Percentiles rank a stretch among this genome's conserved stretches.
Evolutionary conservation across 2,329 filamentous ascomycete genomes (phyloP).

Genomic region (Raffaelea ambrosiae): DNA sequence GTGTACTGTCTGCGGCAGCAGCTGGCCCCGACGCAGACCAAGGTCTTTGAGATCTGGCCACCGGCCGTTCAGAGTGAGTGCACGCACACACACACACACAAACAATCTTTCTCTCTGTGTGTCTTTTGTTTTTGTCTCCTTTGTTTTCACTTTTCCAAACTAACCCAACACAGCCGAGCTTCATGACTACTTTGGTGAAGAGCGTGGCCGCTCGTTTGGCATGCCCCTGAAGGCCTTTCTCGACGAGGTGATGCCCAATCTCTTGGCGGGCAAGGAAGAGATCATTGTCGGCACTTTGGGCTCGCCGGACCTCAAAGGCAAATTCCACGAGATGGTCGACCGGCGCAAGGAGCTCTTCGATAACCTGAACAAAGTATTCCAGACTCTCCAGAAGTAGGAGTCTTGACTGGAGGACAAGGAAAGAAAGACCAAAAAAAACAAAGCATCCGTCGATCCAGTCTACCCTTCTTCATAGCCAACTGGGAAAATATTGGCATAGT

Average conservation of each 20-base stretch:
- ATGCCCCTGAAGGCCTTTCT: constrained; percentile 23
- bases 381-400: no score
- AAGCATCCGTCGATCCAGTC: no score
- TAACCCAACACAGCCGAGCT: constrained; percentile 12
- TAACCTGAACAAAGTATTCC: no score
- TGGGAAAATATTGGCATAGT: no score
- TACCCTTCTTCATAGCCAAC: no score
- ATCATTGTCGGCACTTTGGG: constrained; percentile 2
- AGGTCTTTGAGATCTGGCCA: constrained; percentile 30
- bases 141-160: no score
- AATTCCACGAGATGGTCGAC: no score
- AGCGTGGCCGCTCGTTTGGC: constrained; percentile 10
- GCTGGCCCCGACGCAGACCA: constrained; percentile 7
- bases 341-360: no score
- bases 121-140: constrained; percentile 17
- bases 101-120: no score
- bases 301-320: neutral
- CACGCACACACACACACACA: no score
- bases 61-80: constrained; percentile 17
- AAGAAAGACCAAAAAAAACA: no score
- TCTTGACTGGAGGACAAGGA: no score
- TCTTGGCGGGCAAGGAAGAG: constrained; percentile 23
- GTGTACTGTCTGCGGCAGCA: constrained; percentile 26
- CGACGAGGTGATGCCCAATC: constrained; percentile 23
- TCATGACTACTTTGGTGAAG: constrained; percentile 15